Evolutionary conservation across 1,284 basidiomycete genomes (phyloP).

Genomic region (Leccinum pachyderme): DNA sequence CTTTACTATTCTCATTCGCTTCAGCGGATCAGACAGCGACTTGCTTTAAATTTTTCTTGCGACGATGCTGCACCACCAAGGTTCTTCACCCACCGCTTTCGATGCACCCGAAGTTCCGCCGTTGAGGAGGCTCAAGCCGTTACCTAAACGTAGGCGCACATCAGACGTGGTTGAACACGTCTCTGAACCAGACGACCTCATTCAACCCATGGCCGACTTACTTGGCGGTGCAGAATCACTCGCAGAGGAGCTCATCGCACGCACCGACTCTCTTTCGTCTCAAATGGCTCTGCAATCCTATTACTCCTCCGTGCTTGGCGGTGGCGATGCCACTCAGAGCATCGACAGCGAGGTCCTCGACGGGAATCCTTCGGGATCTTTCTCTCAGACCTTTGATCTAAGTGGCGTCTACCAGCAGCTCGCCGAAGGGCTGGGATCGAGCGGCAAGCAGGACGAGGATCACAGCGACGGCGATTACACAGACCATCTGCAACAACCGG

Average conservation of each 20-base stretch:
- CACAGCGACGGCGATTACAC: constrained; percentile 55
- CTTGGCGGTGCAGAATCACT: constrained; percentile 40
- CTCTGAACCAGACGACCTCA: constrained; percentile 23
- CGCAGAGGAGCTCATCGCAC: constrained; percentile 50
- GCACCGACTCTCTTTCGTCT: constrained; percentile 49
- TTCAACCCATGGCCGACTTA: constrained; percentile 33
- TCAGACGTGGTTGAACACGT: constrained; percentile 24
- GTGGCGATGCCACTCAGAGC: constrained; percentile 38
- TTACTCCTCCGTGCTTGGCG: constrained; percentile 55
- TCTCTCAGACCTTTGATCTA: constrained; percentile 29
- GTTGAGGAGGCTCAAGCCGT: constrained; percentile 65
- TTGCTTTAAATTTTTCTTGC: constrained; percentile 7
- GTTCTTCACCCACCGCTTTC: constrained; percentile 51
- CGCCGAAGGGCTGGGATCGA: constrained; percentile 24
- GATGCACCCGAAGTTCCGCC: constrained; percentile 60
- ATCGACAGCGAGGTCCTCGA: constrained; percentile 14
- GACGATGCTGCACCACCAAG: constrained; percentile 37
- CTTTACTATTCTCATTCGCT: constrained; percentile 9
- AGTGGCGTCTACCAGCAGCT: constrained; percentile 28
- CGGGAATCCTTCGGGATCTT: constrained; percentile 21
- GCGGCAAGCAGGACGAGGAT: constrained; percentile 40
- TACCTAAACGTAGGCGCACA: constrained; percentile 67
- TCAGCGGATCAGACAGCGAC: constrained; percentile 7
- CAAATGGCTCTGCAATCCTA: constrained; percentile 59
- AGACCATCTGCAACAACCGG: constrained; percentile 67